Base-by-base conservation (phyloP, 225 moss, liverwort and hornwort species). In the Antitrichia curtipendula region DNA sequence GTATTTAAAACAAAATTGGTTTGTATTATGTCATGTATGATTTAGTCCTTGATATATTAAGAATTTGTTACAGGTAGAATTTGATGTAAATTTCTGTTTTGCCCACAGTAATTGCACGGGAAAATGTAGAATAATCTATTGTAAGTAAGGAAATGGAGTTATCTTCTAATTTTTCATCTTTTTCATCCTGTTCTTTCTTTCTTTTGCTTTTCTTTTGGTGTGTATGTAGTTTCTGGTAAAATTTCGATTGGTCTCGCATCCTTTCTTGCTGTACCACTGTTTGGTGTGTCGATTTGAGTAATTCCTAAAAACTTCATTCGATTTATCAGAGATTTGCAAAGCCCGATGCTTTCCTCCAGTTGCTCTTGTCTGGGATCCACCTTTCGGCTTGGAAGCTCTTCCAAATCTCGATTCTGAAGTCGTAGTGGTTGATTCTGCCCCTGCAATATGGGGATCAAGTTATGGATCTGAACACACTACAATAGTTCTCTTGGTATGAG, bases 301-400 rank as follows among this genome's bases (percentile, higher is more conserved):
- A 45, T 82, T 70, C 20, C 56, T 65, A 87, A 61, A 72, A 65
- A 32, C 15, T 52, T 81, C 21, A n/a, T 60, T 76, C 84, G 60
- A 72, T 74, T 84, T 73, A 69, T 34, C 97, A 99, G 99, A 97
- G 86, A 89, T 99, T 50, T 99, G 97, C 95, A 97, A 96, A 93
- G 91, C 94, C 49, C 95, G 99, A 87, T 99, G 99, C 89, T 99
- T 99, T 81, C 99, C 99, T 85, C 99, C 99, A 82, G 95, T 99
- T 82, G 97, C 95, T 84, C 96, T 99, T 83, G 94, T 99, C 81
- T 97, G 99, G 99, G 99, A 99, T 92, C 95, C 97, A 59, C 95
- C 95, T 83, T 99, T 97, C 73, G 99, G 99, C 57, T 90, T 99
- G 75, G 97, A 97, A 90, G 95, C 97, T 56, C 90, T 97, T 91